Evolutionary conservation across 208 protist genomes (phyloP), one percentile per base, ranked within the genome.

Genomic region (Wallacemonas collosoma): DNA sequence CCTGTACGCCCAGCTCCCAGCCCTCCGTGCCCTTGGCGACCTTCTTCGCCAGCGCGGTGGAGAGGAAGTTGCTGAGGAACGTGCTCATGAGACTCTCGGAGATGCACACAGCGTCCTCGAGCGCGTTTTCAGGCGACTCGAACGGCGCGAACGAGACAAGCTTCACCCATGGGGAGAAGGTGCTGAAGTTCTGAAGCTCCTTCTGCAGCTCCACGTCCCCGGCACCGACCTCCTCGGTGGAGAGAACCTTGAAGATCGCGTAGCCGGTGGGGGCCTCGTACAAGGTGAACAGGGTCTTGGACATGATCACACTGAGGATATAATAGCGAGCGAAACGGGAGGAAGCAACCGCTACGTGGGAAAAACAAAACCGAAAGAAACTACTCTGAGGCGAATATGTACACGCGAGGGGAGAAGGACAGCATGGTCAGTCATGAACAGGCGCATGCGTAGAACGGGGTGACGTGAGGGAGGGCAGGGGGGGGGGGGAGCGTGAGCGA

Each of bases 241-340:
- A 93, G 43, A 90, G 85, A 9, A 93, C 78, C 79, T 99, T 96
- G 77, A 99, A 99, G 36, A 99, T 77, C 43, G 92, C 96, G 83
- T 98, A 99, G 56, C 99, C 99, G 41, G 96, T 97, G 6, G 98
- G 96, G 17, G 89, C 93, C 88, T 99, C 99, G 78, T 97, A 99
- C 47, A 99, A 82, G 17, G 99, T 75, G 79, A 90, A 97, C 36
- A 92, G 83, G 15, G 81, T 87, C 86, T 95, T 97, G 64, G 91
- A 94, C 91, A 95, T 95, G 72, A 50, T 66, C 35, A 41, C 12
- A 63, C 1, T 2, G n/a, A 26, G 51, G 47, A 26, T 5, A 56
- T n/a, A 56, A 26, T 26, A 26, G 26, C 26, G 26, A 26, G 26
- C 26, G 26, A 26, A 26, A 26, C 26, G 26, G 26, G 26, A 26